A percentile compares a stretch with the other conserved stretches of the same genome.
Evolutionary conservation across 2,329 filamentous ascomycete species (phyloP).

Genomic region (Rhinocladiella mackenziei): DNA sequence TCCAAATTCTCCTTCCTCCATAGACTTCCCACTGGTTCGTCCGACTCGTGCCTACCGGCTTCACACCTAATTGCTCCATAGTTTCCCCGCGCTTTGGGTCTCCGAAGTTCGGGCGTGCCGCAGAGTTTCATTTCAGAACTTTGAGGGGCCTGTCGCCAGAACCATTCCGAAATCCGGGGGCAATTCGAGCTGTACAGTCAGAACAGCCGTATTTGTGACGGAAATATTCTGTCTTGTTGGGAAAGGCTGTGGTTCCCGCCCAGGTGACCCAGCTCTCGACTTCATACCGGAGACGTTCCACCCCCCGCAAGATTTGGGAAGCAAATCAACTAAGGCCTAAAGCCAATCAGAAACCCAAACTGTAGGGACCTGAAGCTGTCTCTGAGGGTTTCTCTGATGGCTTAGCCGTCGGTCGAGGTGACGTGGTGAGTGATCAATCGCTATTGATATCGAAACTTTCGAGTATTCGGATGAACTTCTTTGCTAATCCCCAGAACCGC

Average conservation of each 20-base stretch:
- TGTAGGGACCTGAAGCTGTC: no score
- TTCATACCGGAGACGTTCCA: background rate
- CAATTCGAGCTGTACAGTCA: no score
- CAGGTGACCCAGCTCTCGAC: background rate
- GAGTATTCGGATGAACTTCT: slow-evolving; percentile 21
- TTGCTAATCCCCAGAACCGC: slow-evolving; percentile 20
- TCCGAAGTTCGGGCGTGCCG: slow-evolving; percentile 15
- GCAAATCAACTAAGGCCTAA: no score
- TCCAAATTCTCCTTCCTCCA: no score
- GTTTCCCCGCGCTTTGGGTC: background rate
- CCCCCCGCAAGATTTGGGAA: no score
- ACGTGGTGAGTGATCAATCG: slow-evolving; percentile 9
- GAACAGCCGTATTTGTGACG: no score
- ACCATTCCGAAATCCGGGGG: no score
- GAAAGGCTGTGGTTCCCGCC: background rate
- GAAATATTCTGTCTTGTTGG: background rate
- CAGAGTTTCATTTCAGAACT: background rate
- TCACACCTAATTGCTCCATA: background rate
- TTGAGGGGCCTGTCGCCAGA: no score
- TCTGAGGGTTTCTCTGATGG: no score
- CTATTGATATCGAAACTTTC: slow-evolving; percentile 17
- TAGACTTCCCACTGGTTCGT: background rate
- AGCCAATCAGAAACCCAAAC: no score
- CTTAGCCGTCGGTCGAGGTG: no score
- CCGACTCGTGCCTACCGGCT: background rate